These are phyloP conservation scores for Beauveria rudraprayagi DNA, from an alignment of 2,329 filamentous ascomycete genomes.

Conservation along the genomic window DNA sequence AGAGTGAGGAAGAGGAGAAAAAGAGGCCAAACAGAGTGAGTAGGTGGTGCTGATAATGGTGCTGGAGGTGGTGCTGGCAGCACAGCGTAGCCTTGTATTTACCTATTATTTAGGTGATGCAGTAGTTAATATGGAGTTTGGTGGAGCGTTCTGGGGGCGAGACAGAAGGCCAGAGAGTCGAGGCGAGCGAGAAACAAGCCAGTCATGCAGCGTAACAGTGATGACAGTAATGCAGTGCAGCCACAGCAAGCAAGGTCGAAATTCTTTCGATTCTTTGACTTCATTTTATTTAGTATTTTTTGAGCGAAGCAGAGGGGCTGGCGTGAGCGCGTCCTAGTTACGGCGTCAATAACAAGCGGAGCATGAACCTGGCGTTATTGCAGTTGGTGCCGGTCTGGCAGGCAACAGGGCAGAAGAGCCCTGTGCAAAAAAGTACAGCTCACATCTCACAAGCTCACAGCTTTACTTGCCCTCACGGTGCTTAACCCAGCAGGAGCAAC, in stretches of 20 bases:
- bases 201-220: neutral
- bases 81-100: neutral
- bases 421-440: neutral
- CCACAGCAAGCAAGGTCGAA: neutral
- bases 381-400: neutral
- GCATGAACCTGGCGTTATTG: no score
- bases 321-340: neutral
- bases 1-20: constrained; percentile 12
- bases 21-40: neutral
- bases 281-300: neutral
- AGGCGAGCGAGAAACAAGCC: neutral
- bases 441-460: neutral
- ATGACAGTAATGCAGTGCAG: neutral
- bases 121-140: neutral
- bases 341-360: no score
- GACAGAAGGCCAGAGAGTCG: neutral
- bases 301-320: neutral
- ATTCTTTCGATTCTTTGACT: neutral
- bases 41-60: neutral
- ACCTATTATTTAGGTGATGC: neutral
- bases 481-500: no score
- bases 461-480: no score
- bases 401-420: neutral
- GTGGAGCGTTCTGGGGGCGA: neutral
- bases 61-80: neutral